Base-by-base conservation (phyloP, 2,329 filamentous ascomycete genomes). In the Massarina eburnea region DNA sequence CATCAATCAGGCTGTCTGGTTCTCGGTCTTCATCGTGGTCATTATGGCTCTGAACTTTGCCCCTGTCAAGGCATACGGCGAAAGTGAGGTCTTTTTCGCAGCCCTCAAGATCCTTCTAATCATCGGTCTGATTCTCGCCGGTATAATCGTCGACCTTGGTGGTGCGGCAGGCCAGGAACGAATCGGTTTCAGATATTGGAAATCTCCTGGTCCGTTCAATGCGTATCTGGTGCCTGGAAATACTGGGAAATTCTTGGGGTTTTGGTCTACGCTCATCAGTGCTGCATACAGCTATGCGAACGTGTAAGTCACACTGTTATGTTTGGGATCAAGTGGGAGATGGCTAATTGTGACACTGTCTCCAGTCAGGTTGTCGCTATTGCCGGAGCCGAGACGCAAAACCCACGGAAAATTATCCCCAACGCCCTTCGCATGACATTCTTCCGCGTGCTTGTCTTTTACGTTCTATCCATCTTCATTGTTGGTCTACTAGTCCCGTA, bases 101-200 rank as follows among this genome's bases (percentile, higher is more conserved):
- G 10, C 9, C 9, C 17, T 34, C 32, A 34, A 34, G 15, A 18
- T 34, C 19, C 5, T 77, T 35, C 68, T 67, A 4, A 74, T 77
- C 38, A 74, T 72, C 58, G 67, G 71, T 55, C 55, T 70, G 3
- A 62, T 76, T 22, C 68, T 72, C 36, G 52, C 72, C 12, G 40
- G 56, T 3, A 62, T 70, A 37, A 76, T 75, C 37, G 66, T 76
- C 29, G 72, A 72, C 9, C 73, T 74, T n/a, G 74, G 74, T 7
- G 73, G 73, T 8, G 73, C 67, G 2, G 70, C 73, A 19, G 64
- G 62, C 38, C 55, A 65, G 27, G 57, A 56, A 4, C 55, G 70
- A 1, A 68, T 74, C 2, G 75, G 75, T 1, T 76, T 76, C 60
- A 61, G 68, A 3, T 76, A 76, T 59, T 76, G 74, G 75, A 70